phyloP scores from a whole-genome alignment of 305 asterid genomes.

The Fraxinus latifolia region DNA sequence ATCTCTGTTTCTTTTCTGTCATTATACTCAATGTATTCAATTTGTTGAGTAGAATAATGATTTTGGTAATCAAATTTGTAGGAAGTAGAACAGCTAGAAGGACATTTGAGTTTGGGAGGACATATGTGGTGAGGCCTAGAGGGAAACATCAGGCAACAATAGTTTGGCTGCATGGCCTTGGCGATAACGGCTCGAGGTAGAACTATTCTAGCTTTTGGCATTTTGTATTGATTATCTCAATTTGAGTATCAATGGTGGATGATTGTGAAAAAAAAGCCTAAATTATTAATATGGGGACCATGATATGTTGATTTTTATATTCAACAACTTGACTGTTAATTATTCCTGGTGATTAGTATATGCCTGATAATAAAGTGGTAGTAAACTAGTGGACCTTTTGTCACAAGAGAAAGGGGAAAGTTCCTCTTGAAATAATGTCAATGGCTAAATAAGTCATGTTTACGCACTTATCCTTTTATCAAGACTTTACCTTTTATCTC shows the following conservation, averaged over 20 bases:
- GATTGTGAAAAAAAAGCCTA: slow-evolving; percentile 15
- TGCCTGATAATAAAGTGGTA: slow-evolving; percentile 4
- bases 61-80: slow-evolving; percentile 26
- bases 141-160: slow-evolving; percentile 97
- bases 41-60: slow-evolving; percentile 8
- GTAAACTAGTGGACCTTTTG: slow-evolving; percentile 24
- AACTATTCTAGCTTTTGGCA: neutral
- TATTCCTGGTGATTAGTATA: slow-evolving; percentile 31
- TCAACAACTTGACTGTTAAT: slow-evolving; percentile 23
- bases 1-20: slow-evolving; percentile 12
- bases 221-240: slow-evolving; percentile 14
- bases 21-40: neutral
- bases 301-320: slow-evolving; percentile 16
- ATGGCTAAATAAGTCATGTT: slow-evolving; percentile 23
- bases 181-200: slow-evolving; percentile 98
- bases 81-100: slow-evolving; percentile 75
- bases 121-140: slow-evolving; percentile 94
- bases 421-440: slow-evolving; percentile 39
- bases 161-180: slow-evolving; percentile 99
- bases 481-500: slow-evolving; percentile 11
- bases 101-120: slow-evolving; percentile 83
- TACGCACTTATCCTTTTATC: slow-evolving; percentile 25
- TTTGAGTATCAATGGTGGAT: slow-evolving; percentile 15
- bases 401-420: slow-evolving; percentile 38
- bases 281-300: slow-evolving; percentile 23